Evolutionary conservation across 2,329 filamentous ascomycete species (phyloP).

Genomic region (Aspergillus fumigatiaffinis): DNA sequence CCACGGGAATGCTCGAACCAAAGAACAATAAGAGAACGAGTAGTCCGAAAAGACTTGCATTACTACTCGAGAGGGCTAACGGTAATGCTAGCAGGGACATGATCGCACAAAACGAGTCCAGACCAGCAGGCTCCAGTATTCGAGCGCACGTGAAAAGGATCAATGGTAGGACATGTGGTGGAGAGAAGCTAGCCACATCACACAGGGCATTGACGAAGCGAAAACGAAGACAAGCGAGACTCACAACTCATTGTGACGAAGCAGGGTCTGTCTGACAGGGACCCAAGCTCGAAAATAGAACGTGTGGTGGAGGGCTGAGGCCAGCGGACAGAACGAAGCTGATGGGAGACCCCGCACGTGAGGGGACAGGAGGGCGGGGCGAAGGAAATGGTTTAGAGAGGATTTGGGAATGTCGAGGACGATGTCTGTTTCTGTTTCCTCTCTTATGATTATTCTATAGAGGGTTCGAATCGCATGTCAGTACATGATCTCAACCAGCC

Average conservation of each 20-base stretch:
- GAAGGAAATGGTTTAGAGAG: neutral
- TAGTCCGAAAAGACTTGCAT: constrained; percentile 2
- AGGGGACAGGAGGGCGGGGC: constrained; percentile 12
- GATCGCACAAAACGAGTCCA: neutral
- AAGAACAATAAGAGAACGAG: constrained; percentile 4
- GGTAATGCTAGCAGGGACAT: constrained; percentile 1
- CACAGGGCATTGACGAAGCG: neutral
- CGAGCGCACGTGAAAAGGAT: neutral
- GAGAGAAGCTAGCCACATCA: constrained; percentile 2
- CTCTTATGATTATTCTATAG: neutral
- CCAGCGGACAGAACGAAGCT: constrained; percentile 8
- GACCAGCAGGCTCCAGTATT: constrained; percentile 4
- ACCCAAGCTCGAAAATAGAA: constrained; percentile 1
- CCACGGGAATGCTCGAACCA: constrained; percentile 5
- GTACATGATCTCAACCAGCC: neutral
- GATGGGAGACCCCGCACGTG: constrained; percentile 23
- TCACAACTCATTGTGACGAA: constrained; percentile 24
- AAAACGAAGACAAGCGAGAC: constrained; percentile 6
- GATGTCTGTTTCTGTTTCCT: neutral
- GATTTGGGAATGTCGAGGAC: neutral
- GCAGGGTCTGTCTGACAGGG: neutral
- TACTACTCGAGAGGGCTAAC: constrained; percentile 3
- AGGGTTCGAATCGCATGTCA: neutral
- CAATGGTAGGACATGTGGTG: constrained; percentile 3
- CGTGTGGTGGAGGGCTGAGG: constrained; percentile 16